A percentile compares a stretch with the other conserved stretches of the same genome.
phyloP scores from a whole-genome alignment of 179 eudicot species.

The Amaranthus tricolor region DNA sequence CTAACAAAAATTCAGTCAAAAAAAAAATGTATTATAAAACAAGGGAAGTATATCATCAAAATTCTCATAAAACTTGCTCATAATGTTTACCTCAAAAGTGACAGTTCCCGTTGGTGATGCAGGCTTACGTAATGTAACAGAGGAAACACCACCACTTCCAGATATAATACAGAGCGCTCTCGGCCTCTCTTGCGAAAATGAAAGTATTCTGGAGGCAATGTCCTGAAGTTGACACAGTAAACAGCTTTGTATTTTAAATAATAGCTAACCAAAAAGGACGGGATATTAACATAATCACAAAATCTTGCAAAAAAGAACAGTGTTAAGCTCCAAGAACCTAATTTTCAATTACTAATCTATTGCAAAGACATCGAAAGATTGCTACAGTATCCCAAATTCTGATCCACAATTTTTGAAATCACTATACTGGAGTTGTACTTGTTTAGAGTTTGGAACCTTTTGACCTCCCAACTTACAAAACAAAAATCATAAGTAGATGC shows the following conservation, averaged over 20 bases:
- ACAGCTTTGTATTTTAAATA: slow-evolving; percentile 3
- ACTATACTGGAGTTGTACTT: too few relatives aligned
- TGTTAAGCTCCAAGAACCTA: neutral
- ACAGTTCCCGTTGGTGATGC: slow-evolving; percentile 48
- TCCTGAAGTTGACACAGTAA: slow-evolving; percentile 48
- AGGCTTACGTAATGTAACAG: slow-evolving; percentile 74
- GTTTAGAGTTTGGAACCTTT: too few relatives aligned
- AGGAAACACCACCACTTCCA: slow-evolving; percentile 80
- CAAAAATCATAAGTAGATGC: too few relatives aligned
- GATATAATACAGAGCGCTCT: slow-evolving; percentile 90
- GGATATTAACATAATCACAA: neutral
- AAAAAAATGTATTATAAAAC: neutral
- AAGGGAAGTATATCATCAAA: neutral
- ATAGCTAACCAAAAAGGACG: neutral
- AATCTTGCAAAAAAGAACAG: neutral
- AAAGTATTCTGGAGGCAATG: slow-evolving; percentile 66
- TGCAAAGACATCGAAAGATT: neutral
- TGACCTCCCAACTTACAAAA: too few relatives aligned
- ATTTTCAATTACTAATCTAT: neutral
- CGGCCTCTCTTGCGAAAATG: slow-evolving; percentile 82
- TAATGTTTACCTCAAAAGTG: slow-evolving; percentile 63
- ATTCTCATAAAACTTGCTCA: neutral
- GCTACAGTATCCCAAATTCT: neutral
- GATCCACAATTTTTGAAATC: neutral
- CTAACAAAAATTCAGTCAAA: neutral